Base-by-base conservation (phyloP, 148 eudicot genomes). In the Rhododendron henanense region DNA sequence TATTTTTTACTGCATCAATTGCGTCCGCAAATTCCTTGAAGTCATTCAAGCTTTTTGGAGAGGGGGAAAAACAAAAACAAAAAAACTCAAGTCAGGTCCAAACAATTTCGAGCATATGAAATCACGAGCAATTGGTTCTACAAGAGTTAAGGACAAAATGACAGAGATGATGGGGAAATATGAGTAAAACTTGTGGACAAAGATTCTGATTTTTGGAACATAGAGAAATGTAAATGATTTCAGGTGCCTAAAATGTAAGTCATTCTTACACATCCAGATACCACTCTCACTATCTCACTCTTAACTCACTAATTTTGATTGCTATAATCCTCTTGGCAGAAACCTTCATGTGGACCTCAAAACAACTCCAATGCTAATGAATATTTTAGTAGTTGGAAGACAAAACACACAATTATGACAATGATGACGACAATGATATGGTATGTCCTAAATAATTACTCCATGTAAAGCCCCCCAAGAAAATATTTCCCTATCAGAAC, bases 1-100 rank as follows among this genome's bases (percentile, higher is more conserved):
- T 93, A 85, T 91, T 92, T 89, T 97, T 97, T 19, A 97, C 96
- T 10, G 90, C 91, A 84, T 95, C 96, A 53, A 97, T 85, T 31
- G 90, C 93, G 35, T 91, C 94, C 9, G 93, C 96, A 87, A 97
- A 97, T 87, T 97, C 96, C 91, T 92, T 94, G 92, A 97, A 97
- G 89, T 97, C 96, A 63, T 82, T 87, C 88, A 97, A 87, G 73
- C 99, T 97, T 50, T 23, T n/a, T 8, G 59, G 69, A 14, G 44
- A 23, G 31, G 4, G 11, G 18, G 6, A 16, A 47, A 4, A 10
- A 33, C 5, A 48, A 44, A 2, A 47, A 47, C 11, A 47, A 47
- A 39, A 11, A 18, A 21, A 35, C 55, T 19, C 23, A 9, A 19
- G 59, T 47, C 44, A 79, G 65, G 41, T 59, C 63, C 45, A 53